Conservation (phyloP, 257 asterid species). For the Penstemon eatonii region DNA sequence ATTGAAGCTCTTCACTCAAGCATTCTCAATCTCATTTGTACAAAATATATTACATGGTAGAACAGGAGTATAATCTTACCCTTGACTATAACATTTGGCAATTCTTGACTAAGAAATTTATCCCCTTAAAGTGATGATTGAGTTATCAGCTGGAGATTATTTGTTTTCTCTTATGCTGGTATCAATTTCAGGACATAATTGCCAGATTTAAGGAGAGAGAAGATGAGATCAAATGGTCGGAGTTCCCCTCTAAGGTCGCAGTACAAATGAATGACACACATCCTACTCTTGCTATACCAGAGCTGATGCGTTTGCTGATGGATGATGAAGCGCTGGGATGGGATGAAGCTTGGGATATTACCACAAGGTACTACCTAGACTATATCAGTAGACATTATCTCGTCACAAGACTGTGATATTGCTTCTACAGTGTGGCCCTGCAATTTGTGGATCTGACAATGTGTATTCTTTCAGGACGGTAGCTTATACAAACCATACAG, state of each 20-base stretch:
- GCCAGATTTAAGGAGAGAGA: conserved; percentile 85
- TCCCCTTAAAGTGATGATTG: conserved; percentile 22
- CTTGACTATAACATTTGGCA: background rate
- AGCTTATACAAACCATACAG: conserved; percentile 98
- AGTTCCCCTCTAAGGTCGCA: conserved; percentile 91
- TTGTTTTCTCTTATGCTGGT: conserved; percentile 18
- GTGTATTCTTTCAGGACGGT: conserved; percentile 61
- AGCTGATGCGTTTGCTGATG: conserved; percentile 94
- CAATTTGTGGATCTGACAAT: conserved; percentile 27
- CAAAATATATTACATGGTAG: conserved; percentile 6
- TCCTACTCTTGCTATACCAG: conserved; percentile 97
- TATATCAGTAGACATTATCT: conserved; percentile 8
- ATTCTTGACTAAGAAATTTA: conserved; percentile 20
- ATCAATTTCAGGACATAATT: conserved; percentile 70
- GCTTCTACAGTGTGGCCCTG: conserved; percentile 19
- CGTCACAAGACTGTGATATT: conserved; percentile 16
- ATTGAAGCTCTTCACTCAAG: conserved; percentile 1
- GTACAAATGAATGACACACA: conserved; percentile 97
- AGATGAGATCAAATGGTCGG: conserved; percentile 63
- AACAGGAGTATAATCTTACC: conserved; percentile 6
- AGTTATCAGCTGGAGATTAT: conserved; percentile 15
- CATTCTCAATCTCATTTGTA: conserved; percentile 4
- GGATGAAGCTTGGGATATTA: conserved; percentile 98
- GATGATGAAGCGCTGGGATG: conserved; percentile 94
- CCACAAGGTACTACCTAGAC: conserved; percentile 59